Evolutionary conservation across 1,284 basidiomycete species (phyloP), one percentile per base, ranked within the genome.

Genomic region (Cryptococcus sp.): DNA sequence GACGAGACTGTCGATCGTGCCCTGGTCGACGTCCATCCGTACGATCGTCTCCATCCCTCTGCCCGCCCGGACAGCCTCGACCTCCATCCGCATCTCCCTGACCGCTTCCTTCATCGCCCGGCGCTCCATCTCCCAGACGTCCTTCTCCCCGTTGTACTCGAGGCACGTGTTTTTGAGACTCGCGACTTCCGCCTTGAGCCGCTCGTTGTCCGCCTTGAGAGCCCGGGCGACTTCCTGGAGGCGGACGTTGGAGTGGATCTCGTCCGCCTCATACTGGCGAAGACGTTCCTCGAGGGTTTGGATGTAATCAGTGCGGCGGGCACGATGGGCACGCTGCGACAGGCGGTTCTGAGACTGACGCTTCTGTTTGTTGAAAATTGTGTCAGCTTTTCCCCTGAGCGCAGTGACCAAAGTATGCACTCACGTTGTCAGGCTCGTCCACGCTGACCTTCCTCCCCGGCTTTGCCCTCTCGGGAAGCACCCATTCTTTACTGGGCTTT

Each of bases 401-500:
- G 12, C 9, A 37, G 3, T 36, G 20, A n/a, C 2, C 42, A 38
- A 20, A 9, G 2, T 21, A 18, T 13, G 1, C 13, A 66, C 70
- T 64, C 63, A 70, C 70, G 50, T 67, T 70, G 42, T 76, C 73
- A n/a, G 72, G 73, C 54, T 78, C 60, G 61, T 88, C 88, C 63
- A 85, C 87, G 80, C 89, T 90, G 42, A 89, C 89, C 79, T 93
- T 92, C 52, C 91, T 81, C 35, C 91, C 91, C 33, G 91, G 91
- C 75, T 91, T 93, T 18, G 89, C 88, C 65, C 89, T 88, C 35
- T 91, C 86, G 46, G 88, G 88, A 62, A 93, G 87, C 51, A 91
- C 84, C 91, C 91, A 94, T 75, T 93, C 89, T 74, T 88, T 91
- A 42, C 88, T 89, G 23, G 91, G 75, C 56, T 74, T 74, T 11